phyloP scores from a whole-genome alignment of 2,329 filamentous ascomycete species.

The Aspergillus glaucus region DNA sequence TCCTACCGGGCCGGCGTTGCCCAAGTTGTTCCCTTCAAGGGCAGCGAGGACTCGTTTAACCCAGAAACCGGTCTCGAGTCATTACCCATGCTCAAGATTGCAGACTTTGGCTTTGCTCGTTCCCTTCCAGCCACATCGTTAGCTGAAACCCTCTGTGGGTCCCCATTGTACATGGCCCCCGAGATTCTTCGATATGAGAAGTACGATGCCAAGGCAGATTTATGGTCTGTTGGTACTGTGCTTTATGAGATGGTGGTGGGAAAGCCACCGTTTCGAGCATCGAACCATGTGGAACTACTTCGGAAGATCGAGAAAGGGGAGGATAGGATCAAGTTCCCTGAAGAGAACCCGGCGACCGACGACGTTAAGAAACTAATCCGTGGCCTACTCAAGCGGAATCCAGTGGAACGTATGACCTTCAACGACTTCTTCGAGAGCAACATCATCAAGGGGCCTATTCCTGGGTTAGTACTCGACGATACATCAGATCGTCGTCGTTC shows the following conservation, averaged over 20 bases:
- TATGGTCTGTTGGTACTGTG: slow-evolving; percentile 97
- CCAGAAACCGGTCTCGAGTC: slow-evolving; percentile 75
- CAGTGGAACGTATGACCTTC: slow-evolving; percentile 78
- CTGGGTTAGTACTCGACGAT: slow-evolving; percentile 68
- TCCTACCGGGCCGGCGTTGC: slow-evolving; percentile 60
- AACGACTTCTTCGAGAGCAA: slow-evolving; percentile 74
- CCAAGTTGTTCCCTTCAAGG: slow-evolving; percentile 64
- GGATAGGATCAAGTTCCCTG: slow-evolving; percentile 76
- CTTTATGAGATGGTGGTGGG: slow-evolving; percentile 92
- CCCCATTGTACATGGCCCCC: slow-evolving; percentile 96
- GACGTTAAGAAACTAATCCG: slow-evolving; percentile 78
- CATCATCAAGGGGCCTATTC: slow-evolving; percentile 69
- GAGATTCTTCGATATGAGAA: slow-evolving; percentile 96
- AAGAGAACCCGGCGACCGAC: slow-evolving; percentile 62
- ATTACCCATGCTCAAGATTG: slow-evolving; percentile 92
- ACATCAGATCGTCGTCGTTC: slow-evolving; percentile 27
- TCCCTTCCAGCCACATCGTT: slow-evolving; percentile 84
- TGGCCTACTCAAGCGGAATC: slow-evolving; percentile 73
- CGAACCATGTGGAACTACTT: slow-evolving; percentile 89
- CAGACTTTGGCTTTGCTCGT: slow-evolving; percentile 96
- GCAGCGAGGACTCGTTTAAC: slow-evolving; percentile 72
- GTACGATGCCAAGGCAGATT: slow-evolving; percentile 92
- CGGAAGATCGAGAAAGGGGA: slow-evolving; percentile 85
- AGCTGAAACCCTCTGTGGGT: slow-evolving; percentile 93
- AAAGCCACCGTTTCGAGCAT: slow-evolving; percentile 81